Evolutionary conservation across 441 rosid species (phyloP), one percentile per base, ranked within the genome.

Genomic region (Adansonia madagascariensis): DNA sequence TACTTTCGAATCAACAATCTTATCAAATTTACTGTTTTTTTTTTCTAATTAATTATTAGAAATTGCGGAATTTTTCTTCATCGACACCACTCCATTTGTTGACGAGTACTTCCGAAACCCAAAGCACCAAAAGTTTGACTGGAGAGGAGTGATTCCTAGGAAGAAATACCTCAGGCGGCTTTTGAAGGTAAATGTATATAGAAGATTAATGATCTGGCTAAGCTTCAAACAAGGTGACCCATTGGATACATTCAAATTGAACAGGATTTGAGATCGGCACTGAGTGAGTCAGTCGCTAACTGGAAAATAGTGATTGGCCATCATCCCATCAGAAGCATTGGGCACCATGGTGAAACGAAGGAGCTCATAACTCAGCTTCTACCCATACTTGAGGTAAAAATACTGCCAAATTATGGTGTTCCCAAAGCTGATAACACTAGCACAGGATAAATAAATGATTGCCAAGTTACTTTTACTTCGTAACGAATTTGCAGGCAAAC

Each of bases 291-390:
- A 7, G 52, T 39, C 18, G 91, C 96, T 4, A 85, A 82, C 7
- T 92, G 99, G 99, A 95, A 92, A 80, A 81, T 95, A 57, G 98
- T 92, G 41, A 89, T 95, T 0, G 99, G 98, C 5, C 99, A 92
- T 73, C 98, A 93, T 41, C 89, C 92, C 53, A 93, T 93, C 53
- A 87, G 80, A 80, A 91, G 95, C 31, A 94, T 90, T 4, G 94
- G 97, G 59, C 60, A 83, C 0, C 99, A 93, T 68, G 91, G 94
- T 59, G 81, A 68, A 72, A 95, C 99, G 1, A 64, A 52, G 12
- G 98, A 91, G 82, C 88, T 93, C 11, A 82, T 71, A 0, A 50
- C 61, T 5, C 90, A 75, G 43, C 90, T 95, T 67, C 85, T 95
- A 43, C 98, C 99, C 7, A 86, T 92, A 77, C 89, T 95, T 17